Conservation (phyloP, 2,329 filamentous ascomycete genomes). For the Graphilbum ipis-grandicollis region DNA sequence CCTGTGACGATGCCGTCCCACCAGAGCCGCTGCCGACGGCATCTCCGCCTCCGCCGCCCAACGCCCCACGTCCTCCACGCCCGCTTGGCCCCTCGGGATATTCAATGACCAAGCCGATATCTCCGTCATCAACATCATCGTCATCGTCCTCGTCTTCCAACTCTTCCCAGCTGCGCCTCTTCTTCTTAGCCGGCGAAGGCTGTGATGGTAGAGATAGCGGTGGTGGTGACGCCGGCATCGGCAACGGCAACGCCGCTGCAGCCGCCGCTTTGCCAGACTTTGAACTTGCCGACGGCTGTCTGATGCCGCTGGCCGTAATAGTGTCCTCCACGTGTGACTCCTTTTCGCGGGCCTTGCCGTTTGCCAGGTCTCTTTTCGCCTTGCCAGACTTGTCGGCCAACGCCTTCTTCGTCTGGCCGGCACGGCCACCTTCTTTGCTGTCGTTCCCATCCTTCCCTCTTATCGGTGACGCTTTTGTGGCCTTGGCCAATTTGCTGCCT, state of each 20-base stretch:
- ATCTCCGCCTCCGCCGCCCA: not conserved
- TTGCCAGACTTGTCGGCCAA: not conserved
- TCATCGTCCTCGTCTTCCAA: constrained; percentile 30
- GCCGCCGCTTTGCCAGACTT: not conserved
- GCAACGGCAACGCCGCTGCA: not conserved
- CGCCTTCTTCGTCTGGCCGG: not conserved
- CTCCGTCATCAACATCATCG: constrained; percentile 37
- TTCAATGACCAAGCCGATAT: constrained; percentile 40
- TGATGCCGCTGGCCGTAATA: not conserved
- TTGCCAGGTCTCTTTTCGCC: not conserved
- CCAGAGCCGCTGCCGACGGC: not conserved
- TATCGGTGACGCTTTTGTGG: not conserved
- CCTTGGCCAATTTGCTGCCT: constrained; percentile 7
- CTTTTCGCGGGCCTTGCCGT: not conserved
- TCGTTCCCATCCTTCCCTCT: too few species aligned
- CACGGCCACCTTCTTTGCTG: too few species aligned
- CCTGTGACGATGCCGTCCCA: constrained; percentile 14
- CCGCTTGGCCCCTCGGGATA: constrained; percentile 34
- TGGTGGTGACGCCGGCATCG: constrained; percentile 4
- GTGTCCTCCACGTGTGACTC: not conserved
- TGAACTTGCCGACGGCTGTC: not conserved
- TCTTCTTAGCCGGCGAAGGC: not conserved
- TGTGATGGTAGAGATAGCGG: constrained; percentile 12
- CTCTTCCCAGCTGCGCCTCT: constrained; percentile 15
- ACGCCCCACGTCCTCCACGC: not conserved